phyloP scores from a whole-genome alignment of 2,329 filamentous ascomycete genomes.

The Dactylellina leptospora region DNA sequence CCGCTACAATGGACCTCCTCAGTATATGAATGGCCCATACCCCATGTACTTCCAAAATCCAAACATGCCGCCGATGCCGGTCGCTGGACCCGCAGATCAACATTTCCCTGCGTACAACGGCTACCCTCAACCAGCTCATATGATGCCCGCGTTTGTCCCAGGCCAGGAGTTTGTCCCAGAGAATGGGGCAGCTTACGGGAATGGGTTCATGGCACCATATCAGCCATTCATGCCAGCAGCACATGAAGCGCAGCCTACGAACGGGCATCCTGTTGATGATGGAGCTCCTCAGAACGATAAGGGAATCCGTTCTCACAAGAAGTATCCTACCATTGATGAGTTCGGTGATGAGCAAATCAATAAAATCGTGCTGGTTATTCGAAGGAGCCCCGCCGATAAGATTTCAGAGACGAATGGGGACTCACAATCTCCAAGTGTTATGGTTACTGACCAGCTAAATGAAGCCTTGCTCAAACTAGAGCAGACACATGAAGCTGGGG shows the following conservation, averaged over 20 bases:
- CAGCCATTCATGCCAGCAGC: conserved; percentile 26
- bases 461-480: conserved; percentile 49
- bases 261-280: conserved; percentile 42
- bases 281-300: conserved; percentile 31
- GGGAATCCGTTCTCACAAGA: conserved; percentile 37
- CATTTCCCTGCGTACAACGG: conserved; percentile 44
- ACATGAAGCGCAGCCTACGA: conserved; percentile 37
- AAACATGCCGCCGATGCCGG: conserved; percentile 44
- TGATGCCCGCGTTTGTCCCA: conserved; percentile 42
- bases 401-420: conserved; percentile 15
- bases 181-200: conserved; percentile 50
- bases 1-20: conserved; percentile 60
- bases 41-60: conserved; percentile 60
- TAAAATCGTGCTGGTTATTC: conserved; percentile 42
- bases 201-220: conserved; percentile 46
- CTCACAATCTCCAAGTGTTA: conserved; percentile 19
- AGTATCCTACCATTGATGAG: conserved; percentile 52
- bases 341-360: conserved; percentile 55
- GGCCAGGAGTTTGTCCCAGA: conserved; percentile 52
- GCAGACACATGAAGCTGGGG: conserved; percentile 7
- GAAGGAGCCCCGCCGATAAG: conserved; percentile 24
- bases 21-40: conserved; percentile 58
- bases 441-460: conserved; percentile 51
- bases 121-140: conserved; percentile 32
- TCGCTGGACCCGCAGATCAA: conserved; percentile 31